Evolutionary conservation across 2,329 filamentous ascomycete species (phyloP), one percentile per base, ranked within the genome.

Genomic region (Pseudopyricularia javanii): DNA sequence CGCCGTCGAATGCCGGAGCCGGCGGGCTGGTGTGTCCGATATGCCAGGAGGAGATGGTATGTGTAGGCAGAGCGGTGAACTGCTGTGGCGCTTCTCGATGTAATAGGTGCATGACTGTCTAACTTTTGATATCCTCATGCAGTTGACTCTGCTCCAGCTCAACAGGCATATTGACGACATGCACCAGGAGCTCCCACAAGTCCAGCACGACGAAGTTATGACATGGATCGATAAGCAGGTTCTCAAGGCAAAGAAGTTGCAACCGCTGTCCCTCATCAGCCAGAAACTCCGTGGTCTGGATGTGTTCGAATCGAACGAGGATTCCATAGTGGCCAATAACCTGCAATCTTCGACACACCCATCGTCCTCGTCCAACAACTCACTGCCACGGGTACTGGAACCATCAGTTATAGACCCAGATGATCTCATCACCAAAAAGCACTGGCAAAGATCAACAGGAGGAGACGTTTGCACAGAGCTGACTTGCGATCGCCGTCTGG

Each of bases 161-260:
- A 97, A 98, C 65, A 82, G 75, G 60, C 79, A 82, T 59, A 79
- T 96, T 63, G 91, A 96, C 71, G 91, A 96, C 65, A 82, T 75
- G 57, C 91, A 96, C 70, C 86, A 91, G 66, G 91, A 95, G 63
- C 79, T 96, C 14, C 86, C 94, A 64, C 87, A 88, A 58, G 79
- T 89, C 56, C 85, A 90, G 64, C 91, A 95, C 64, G 88, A 95
- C 67, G 89, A 96, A 69, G 90, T 95, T 61, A 94, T 94, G 72
- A 91, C 90, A 40, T 96, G 91, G 91, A 95, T 96, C 70, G 88
- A 94, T 72, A 86, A 88, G 63, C 91, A 95, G 68, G 91, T 96
- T 69, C 78, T 87, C 59, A 95, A 94, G 67, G 91, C 91, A 11
- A 95, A 93, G 68, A 85, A 85, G 58, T 95, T 96, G 66, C 91